phyloP scores from a whole-genome alignment of 1,139 yeast species.

The Groenewaldozyma sp. region DNA sequence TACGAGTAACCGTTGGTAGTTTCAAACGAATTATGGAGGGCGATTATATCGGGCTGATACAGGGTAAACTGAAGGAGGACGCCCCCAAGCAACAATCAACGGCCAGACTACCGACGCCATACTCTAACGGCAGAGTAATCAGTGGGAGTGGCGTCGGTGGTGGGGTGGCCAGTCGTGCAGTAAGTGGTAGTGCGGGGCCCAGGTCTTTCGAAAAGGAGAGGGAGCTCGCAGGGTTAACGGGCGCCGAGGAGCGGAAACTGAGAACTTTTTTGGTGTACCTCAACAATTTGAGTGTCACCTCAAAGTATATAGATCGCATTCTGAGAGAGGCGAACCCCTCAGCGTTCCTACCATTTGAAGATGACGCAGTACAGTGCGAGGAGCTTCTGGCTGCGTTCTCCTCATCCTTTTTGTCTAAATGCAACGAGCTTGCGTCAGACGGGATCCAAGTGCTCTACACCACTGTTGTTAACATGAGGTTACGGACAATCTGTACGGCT shows the following conservation, averaged over 20 bases:
- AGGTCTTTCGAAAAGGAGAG: not conserved
- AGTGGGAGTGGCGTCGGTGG: constrained; percentile 2
- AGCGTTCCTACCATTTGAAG: constrained; percentile 47
- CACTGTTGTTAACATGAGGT: constrained; percentile 45
- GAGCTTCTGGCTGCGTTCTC: constrained; percentile 32
- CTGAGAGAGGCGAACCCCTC: constrained; percentile 34
- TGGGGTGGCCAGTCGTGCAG: not conserved
- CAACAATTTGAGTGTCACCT: constrained; percentile 53
- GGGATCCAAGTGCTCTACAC: constrained; percentile 49
- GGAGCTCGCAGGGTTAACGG: constrained; percentile 18
- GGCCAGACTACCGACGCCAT: constrained; percentile 13
- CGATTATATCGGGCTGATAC: constrained; percentile 39
- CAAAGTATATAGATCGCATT: constrained; percentile 44
- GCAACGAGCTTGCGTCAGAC: constrained; percentile 44
- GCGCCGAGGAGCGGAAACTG: constrained; percentile 36
- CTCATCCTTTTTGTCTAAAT: constrained; percentile 30
- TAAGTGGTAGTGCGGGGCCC: constrained; percentile 1
- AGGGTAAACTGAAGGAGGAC: constrained; percentile 47
- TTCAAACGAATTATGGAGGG: constrained; percentile 38
- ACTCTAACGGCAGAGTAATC: constrained; percentile 8
- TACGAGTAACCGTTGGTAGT: constrained; percentile 42
- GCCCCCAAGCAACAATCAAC: constrained; percentile 23
- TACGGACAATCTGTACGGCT: constrained; percentile 42
- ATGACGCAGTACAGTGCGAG: constrained; percentile 39
- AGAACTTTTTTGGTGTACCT: constrained; percentile 43